Conservation (phyloP, 2,329 filamentous ascomycete species). For the Colletotrichum sp. region DNA sequence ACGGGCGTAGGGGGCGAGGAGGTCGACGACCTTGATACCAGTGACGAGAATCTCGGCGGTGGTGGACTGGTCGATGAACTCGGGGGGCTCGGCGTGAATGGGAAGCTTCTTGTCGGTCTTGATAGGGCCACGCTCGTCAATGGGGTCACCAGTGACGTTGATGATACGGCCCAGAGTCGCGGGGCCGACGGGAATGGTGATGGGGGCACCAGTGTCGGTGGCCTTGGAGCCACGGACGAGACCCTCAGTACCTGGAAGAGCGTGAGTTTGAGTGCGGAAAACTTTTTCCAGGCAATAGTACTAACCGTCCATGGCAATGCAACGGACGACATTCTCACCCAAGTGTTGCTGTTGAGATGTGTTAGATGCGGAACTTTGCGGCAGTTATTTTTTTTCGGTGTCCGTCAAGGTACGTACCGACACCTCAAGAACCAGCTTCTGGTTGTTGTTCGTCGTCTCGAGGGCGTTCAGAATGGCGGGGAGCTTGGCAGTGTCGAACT, state of each 20-base stretch:
- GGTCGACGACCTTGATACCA: slow-evolving; percentile 99
- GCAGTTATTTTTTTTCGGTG: background rate
- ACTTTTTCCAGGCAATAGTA: slow-evolving; percentile 27
- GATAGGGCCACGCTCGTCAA: slow-evolving; percentile 98
- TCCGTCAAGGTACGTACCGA: slow-evolving; percentile 65
- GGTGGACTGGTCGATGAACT: slow-evolving; percentile 95
- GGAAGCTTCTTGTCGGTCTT: slow-evolving; percentile 87
- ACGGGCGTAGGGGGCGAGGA: slow-evolving; percentile 98
- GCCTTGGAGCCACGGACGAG: slow-evolving; percentile 90
- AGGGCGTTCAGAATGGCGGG: slow-evolving; percentile 98
- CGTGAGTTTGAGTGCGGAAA: slow-evolving; percentile 20
- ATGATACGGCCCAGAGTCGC: slow-evolving; percentile 98
- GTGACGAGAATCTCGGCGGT: slow-evolving; percentile 95
- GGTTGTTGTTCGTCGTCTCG: slow-evolving; percentile 86
- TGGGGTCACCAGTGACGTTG: slow-evolving; percentile 99
- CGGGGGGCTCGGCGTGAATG: slow-evolving; percentile 93
- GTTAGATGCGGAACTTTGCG: slow-evolving; percentile 38
- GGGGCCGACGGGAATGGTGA: slow-evolving; percentile 94
- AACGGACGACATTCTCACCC: slow-evolving; percentile 98
- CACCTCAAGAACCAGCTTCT: slow-evolving; percentile 97
- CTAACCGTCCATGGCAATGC: slow-evolving; percentile 99
- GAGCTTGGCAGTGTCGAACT: slow-evolving; percentile 94
- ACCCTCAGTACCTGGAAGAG: slow-evolving; percentile 89
- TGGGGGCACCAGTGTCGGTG: slow-evolving; percentile 89
- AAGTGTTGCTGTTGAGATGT: slow-evolving; percentile 83